phyloP scores from a whole-genome alignment of 768 basidiomycete genomes.

The Roridomyces roridus region DNA sequence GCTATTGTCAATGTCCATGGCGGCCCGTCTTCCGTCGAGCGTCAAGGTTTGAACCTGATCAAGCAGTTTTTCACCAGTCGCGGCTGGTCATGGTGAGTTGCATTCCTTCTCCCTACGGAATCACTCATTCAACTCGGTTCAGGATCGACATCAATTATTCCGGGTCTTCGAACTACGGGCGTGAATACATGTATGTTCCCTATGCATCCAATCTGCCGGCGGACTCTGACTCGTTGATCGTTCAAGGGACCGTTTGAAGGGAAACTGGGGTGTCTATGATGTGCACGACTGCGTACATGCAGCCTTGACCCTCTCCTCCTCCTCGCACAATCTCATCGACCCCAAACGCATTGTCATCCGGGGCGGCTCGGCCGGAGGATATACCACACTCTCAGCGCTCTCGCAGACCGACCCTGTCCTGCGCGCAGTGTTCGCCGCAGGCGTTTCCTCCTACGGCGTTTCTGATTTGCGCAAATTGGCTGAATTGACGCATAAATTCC shows the following conservation, averaged over 20 bases:
- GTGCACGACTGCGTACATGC: constrained; percentile 56
- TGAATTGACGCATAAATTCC: constrained; percentile 64
- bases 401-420: constrained; percentile 31
- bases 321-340: constrained; percentile 52
- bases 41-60: constrained; percentile 45
- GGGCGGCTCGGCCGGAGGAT: constrained; percentile 65
- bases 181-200: constrained; percentile 44
- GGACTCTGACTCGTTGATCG: not conserved
- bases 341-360: constrained; percentile 56
- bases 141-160: constrained; percentile 67
- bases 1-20: constrained; percentile 59
- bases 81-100: constrained; percentile 56
- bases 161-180: constrained; percentile 64
- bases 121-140: no score
- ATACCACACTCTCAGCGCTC: constrained; percentile 51
- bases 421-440: constrained; percentile 54
- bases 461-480: constrained; percentile 55
- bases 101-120: no score
- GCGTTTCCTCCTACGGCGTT: constrained; percentile 57
- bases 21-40: constrained; percentile 53
- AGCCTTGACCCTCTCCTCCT: constrained; percentile 42
- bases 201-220: not conserved
- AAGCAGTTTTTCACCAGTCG: constrained; percentile 57
- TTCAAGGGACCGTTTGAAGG: constrained; percentile 46
- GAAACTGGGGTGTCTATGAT: constrained; percentile 67